Evolutionary conservation across 306 rosid genomes (phyloP).

Genomic region (Biancaea sappan): DNA sequence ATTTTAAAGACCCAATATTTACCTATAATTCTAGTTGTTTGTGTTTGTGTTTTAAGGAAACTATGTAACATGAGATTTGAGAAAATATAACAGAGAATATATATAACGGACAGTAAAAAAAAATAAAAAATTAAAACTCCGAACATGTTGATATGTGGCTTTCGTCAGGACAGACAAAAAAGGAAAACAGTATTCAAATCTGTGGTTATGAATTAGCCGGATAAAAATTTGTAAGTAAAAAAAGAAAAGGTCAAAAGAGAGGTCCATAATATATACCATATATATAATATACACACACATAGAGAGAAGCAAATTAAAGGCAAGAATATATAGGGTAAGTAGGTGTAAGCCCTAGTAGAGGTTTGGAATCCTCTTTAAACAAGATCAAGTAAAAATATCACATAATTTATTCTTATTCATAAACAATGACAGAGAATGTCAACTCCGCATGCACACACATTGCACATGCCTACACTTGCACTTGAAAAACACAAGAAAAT

Average conservation of each 20-base stretch:
- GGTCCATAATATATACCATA: constrained; percentile 44
- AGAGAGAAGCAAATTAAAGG: constrained; percentile 42
- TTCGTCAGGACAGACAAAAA: background rate
- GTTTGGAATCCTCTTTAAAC: constrained; percentile 41
- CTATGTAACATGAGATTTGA: background rate
- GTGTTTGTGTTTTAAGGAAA: too few relatives aligned
- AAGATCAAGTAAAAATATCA: constrained; percentile 35
- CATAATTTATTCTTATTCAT: constrained; percentile 52
- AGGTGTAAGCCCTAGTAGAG: constrained; percentile 49
- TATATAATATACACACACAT: too few relatives aligned
- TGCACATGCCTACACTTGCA: constrained; percentile 57
- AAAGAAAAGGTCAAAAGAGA: constrained; percentile 23
- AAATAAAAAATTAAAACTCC: background rate
- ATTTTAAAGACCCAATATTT: constrained; percentile 35
- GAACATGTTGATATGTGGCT: background rate
- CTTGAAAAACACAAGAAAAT: constrained; percentile 31
- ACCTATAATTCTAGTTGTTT: too few relatives aligned
- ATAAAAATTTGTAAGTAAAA: constrained; percentile 11
- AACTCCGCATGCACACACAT: constrained; percentile 52
- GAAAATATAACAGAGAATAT: background rate
- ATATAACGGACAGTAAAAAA: background rate
- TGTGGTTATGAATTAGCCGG: constrained; percentile 13
- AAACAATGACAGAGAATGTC: constrained; percentile 64
- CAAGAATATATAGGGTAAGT: constrained; percentile 65
- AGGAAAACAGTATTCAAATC: constrained; percentile 32